Percentiles rank a stretch among this genome's conserved stretches.
Conservation (phyloP, 1,284 basidiomycete genomes). For the Naganishia albida region DNA sequence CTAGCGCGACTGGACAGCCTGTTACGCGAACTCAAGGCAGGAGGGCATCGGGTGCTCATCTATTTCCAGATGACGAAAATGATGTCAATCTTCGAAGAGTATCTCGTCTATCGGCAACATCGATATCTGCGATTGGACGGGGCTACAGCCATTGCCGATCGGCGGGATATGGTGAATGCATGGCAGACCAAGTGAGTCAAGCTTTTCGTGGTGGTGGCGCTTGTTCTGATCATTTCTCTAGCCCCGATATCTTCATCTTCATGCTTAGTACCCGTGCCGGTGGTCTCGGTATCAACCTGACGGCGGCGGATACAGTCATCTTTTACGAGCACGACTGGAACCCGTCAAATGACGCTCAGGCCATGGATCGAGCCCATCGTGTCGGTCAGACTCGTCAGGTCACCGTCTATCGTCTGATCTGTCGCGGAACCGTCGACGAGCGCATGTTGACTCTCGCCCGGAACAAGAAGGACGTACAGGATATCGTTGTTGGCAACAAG, state of each 20-base stretch:
- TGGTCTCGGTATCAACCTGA: conserved; percentile 96
- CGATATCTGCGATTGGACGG: conserved; percentile 97
- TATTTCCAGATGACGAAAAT: conserved; percentile 99
- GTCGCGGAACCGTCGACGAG: conserved; percentile 96
- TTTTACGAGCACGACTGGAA: conserved; percentile 99
- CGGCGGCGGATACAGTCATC: conserved; percentile 95
- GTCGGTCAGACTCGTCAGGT: conserved; percentile 98
- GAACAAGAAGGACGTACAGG: conserved; percentile 97
- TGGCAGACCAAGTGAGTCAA: conserved; percentile 89
- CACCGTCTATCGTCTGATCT: conserved; percentile 96
- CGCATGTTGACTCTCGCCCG: conserved; percentile 92
- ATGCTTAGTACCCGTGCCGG: conserved; percentile 94
- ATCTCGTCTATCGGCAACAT: conserved; percentile 95
- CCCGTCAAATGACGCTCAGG: conserved; percentile 97
- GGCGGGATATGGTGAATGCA: conserved; percentile 98
- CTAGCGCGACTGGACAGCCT: conserved; percentile 85
- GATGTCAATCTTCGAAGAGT: conserved; percentile 99
- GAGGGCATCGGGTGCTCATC: conserved; percentile 90
- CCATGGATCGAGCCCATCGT: conserved; percentile 99
- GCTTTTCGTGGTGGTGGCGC: neutral
- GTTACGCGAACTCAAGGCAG: conserved; percentile 87
- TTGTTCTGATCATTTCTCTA: conserved; percentile 47
- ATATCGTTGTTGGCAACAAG: conserved; percentile 98
- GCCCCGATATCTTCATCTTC: conserved; percentile 93
- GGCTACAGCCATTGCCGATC: conserved; percentile 90